Base-by-base conservation (phyloP, 1,284 basidiomycete species). In the Sparassis latifolia region DNA sequence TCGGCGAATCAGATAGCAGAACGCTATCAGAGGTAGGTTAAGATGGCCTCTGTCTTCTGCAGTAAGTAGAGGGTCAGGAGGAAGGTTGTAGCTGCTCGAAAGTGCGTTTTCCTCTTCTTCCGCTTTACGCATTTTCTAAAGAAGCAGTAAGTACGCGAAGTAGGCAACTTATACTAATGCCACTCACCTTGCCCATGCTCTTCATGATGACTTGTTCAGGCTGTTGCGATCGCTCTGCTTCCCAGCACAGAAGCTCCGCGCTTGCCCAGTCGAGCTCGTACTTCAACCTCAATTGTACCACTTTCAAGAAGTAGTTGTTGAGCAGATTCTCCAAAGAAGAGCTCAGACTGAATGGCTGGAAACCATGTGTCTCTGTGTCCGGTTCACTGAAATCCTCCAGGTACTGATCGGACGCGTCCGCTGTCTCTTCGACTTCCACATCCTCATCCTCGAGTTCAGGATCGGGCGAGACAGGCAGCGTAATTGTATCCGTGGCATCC, bases 201-300 rank as follows among this genome's bases (percentile, higher is more conserved):
- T 58, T 45, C 51, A 73, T 63, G 27, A 79, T 63, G 30, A 70
- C 67, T 6, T 68, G 67, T 2, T 71, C 62, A 31, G 59, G 62
- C 47, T 60, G 61, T 60, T 84, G 82, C 31, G 64, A 64, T 46
- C 65, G 71, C 60, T 81, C 78, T 3, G 72, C 65, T 57, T 74
- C 69, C 50, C 68, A 63, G 35, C 71, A 62, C 32, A 84, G 66
- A n/a, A 71, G 50, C 55, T 85, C 82, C 4, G 82, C 82, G 9
- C 78, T 80, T 5, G 80, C 79, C 82, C 82, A 85, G 33, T 79
- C 79, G 4, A 85, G 63, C 1, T 66, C 66, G 55, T 78, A 80
- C 56, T 68, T 68, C 38, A 73, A 58, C 46, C 82, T 67, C 5
- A 80, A 58, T 50, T 74, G 73, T 7, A 84, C 63, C n/a, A 83